Conservation (phyloP, 768 basidiomycete species). For the Dictyophora rubrovolvata region DNA sequence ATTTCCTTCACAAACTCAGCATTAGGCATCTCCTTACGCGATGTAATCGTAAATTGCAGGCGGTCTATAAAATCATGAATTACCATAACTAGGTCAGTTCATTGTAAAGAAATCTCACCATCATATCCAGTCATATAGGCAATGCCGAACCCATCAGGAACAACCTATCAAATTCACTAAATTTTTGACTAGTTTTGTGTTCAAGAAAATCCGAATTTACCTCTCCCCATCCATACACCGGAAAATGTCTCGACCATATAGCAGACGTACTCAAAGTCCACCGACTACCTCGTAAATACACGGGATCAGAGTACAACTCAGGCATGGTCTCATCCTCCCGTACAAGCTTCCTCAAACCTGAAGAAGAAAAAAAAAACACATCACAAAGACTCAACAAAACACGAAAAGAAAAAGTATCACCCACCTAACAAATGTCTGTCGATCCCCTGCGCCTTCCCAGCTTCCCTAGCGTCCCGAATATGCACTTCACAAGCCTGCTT, state of each 20-base stretch:
- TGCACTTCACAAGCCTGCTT: constrained; percentile 55
- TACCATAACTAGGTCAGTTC: background rate
- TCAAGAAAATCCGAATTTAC: constrained; percentile 23
- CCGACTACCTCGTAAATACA: constrained; percentile 57
- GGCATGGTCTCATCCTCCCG: constrained; percentile 54
- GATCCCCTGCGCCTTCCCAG: constrained; percentile 61
- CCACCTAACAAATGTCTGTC: constrained; percentile 83
- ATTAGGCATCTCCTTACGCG: constrained; percentile 77
- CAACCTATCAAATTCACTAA: constrained; percentile 38
- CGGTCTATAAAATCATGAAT: constrained; percentile 37
- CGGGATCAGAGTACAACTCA: constrained; percentile 64
- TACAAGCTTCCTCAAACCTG: constrained; percentile 65
- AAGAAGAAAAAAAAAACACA: background rate
- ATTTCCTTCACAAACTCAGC: constrained; percentile 64
- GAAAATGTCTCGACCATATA: constrained; percentile 76
- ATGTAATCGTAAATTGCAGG: constrained; percentile 82
- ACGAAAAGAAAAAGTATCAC: constrained; percentile 14
- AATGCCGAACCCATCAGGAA: constrained; percentile 89
- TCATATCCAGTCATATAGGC: constrained; percentile 90
- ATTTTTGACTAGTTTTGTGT: background rate
- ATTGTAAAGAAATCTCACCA: constrained; percentile 30
- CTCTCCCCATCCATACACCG: constrained; percentile 90
- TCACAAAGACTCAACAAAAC: background rate
- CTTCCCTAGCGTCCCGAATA: constrained; percentile 50
- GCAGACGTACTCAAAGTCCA: constrained; percentile 91